These are phyloP conservation scores for Metschnikowia noctiluminum DNA, from an alignment of 805 yeast genomes.

Conservation along the genomic window DNA sequence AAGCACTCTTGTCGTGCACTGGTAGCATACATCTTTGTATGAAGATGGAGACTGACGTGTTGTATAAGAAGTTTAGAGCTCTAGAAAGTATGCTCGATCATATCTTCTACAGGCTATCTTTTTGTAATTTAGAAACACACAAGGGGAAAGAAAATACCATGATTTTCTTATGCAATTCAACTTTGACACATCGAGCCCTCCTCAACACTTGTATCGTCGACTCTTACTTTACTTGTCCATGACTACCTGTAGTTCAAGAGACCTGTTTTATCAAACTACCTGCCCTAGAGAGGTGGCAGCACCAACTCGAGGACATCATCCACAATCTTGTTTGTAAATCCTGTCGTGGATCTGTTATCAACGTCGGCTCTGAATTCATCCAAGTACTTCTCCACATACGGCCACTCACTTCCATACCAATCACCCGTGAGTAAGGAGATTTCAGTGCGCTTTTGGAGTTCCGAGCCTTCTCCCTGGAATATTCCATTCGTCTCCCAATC, in stretches of 20 bases:
- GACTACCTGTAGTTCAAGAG: not conserved
- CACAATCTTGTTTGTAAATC: conserved; percentile 31
- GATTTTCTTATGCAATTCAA: too few species aligned
- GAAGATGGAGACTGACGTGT: too few species aligned
- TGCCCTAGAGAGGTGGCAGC: conserved; percentile 34
- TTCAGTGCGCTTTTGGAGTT: conserved; percentile 23
- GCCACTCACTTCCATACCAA: conserved; percentile 44
- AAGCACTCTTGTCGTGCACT: too few species aligned
- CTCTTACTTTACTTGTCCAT: not conserved
- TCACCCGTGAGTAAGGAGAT: conserved; percentile 38
- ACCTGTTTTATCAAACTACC: too few species aligned
- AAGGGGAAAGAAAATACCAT: too few species aligned
- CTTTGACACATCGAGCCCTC: too few species aligned
- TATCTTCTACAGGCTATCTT: too few species aligned
- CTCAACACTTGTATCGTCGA: too few species aligned
- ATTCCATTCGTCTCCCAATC: conserved; percentile 36
- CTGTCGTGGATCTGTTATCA: conserved; percentile 29
- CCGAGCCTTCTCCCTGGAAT: conserved; percentile 11
- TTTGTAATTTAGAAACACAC: too few species aligned
- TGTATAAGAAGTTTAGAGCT: too few species aligned
- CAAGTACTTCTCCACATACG: conserved; percentile 28
- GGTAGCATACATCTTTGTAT: too few species aligned
- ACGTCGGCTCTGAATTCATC: conserved; percentile 16
- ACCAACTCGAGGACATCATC: conserved; percentile 36
- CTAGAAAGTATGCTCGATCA: too few species aligned